phyloP scores from a whole-genome alignment of 208 protist species.

The Acanthamoeba healyi region DNA sequence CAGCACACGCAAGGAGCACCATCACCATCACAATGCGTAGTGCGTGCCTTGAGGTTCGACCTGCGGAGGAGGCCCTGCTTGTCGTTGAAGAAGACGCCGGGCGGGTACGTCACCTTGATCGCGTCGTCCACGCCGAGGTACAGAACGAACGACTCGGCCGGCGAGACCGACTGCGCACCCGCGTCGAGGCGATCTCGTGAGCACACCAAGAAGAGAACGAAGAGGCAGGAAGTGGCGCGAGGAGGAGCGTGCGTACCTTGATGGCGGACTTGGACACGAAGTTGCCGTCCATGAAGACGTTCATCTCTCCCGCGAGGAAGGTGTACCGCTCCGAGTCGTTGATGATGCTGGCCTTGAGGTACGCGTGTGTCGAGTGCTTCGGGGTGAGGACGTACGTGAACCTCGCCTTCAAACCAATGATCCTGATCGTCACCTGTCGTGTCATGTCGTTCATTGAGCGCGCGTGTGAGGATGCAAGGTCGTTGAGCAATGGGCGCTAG shows the following conservation, averaged over 20 bases:
- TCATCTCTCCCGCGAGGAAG: slow-evolving; percentile 1
- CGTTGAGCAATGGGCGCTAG: neutral
- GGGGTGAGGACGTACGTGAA: slow-evolving; percentile 22
- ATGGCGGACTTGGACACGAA: slow-evolving; percentile 35
- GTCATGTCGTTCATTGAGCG: no score
- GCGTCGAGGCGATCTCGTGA: no score
- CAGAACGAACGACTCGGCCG: neutral
- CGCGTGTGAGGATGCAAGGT: no score
- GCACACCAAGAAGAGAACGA: no score
- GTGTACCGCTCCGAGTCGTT: slow-evolving; percentile 35
- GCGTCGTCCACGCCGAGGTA: neutral
- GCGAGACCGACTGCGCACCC: neutral
- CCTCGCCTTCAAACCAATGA: neutral
- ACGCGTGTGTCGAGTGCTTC: neutral
- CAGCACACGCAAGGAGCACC: no score
- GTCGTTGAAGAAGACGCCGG: slow-evolving; percentile 39
- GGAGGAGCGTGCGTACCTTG: no score
- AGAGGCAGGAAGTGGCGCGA: no score
- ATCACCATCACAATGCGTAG: no score
- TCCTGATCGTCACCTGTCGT: neutral
- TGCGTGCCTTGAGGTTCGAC: neutral
- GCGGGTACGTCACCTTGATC: slow-evolving; percentile 43
- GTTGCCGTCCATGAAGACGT: slow-evolving; percentile 60
- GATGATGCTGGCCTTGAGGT: slow-evolving; percentile 43
- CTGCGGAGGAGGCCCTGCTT: slow-evolving; percentile 2